Percentiles rank a stretch among this genome's conserved stretches.
These are phyloP conservation scores for Podaxis pistillaris DNA, from an alignment of 768 basidiomycete species.

Conservation along the genomic window DNA sequence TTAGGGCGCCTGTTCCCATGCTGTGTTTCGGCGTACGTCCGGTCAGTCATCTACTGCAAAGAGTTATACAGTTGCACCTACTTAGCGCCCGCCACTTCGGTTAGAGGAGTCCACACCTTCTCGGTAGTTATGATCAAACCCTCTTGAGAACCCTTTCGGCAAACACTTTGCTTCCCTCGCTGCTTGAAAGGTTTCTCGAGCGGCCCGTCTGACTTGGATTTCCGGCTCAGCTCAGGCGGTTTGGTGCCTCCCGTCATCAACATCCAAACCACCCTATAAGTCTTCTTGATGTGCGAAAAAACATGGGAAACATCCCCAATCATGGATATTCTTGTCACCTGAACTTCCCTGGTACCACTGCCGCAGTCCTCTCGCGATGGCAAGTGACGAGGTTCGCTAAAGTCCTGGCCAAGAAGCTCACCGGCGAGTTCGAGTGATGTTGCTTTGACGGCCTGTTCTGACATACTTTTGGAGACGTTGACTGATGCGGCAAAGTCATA, in stretches of 20 bases:
- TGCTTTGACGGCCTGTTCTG: constrained; percentile 36
- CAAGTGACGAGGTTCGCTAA: constrained; percentile 17
- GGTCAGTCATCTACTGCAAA: constrained; percentile 13
- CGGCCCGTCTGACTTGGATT: constrained; percentile 16
- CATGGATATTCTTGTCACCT: constrained; percentile 44
- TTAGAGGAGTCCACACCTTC: constrained; percentile 51
- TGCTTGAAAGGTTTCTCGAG: constrained; percentile 18
- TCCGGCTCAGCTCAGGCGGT: constrained; percentile 34
- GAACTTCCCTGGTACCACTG: constrained; percentile 19
- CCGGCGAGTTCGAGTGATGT: constrained; percentile 41
- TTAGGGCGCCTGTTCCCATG: constrained; percentile 71
- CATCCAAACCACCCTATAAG: constrained; percentile 75
- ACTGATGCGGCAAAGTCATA: constrained; percentile 79
- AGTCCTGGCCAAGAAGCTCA: constrained; percentile 28
- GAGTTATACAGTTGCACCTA: constrained; percentile 34
- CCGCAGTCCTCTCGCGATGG: constrained; percentile 12
- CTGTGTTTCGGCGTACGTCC: constrained; percentile 32
- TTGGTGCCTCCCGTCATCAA: constrained; percentile 54
- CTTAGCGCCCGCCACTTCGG: constrained; percentile 61
- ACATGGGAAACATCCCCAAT: constrained; percentile 73
- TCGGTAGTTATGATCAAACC: constrained; percentile 17
- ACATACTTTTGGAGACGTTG: constrained; percentile 47
- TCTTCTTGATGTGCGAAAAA: constrained; percentile 91
- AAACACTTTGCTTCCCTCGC: neutral
- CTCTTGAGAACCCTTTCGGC: constrained; percentile 9